These are phyloP conservation scores for Podaxis sp. DNA, from an alignment of 768 basidiomycete species.

Conservation along the genomic window DNA sequence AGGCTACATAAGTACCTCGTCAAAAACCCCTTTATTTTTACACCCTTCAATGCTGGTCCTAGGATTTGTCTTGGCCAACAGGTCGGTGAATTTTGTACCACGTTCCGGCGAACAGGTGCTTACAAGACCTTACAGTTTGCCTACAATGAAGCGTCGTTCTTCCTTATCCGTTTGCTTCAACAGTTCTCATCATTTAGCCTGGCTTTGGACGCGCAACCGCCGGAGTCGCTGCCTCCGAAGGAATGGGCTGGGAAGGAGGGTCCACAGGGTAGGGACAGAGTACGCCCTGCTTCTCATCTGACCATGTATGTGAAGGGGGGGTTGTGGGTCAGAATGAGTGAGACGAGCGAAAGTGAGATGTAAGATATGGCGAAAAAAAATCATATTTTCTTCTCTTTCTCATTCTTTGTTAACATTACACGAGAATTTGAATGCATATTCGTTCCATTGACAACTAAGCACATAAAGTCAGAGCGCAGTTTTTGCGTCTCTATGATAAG, in stretches of 20 bases:
- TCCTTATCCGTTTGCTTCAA: constrained; percentile 52
- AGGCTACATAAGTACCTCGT: constrained; percentile 50
- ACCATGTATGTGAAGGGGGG: constrained; percentile 45
- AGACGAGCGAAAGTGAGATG: constrained; percentile 2
- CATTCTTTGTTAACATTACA: background rate
- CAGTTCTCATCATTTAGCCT: constrained; percentile 41
- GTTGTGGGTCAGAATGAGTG: constrained; percentile 38
- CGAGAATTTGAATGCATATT: background rate
- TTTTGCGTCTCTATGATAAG: background rate
- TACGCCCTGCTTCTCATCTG: constrained; percentile 36
- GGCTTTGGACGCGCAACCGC: constrained; percentile 32
- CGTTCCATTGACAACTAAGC: background rate
- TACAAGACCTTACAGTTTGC: constrained; percentile 36
- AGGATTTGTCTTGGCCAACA: constrained; percentile 55
- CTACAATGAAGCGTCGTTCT: constrained; percentile 55
- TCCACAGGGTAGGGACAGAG: constrained; percentile 37
- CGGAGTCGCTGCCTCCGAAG: constrained; percentile 27
- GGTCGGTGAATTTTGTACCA: constrained; percentile 14
- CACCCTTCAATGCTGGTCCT: constrained; percentile 68
- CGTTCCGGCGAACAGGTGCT: constrained; percentile 8
- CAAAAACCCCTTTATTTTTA: constrained; percentile 66
- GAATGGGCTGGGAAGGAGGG: constrained; percentile 25
- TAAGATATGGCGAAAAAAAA: background rate
- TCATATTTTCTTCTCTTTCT: background rate
- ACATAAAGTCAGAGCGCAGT: background rate